These are phyloP conservation scores for Phytophthora kernoviae DNA, from an alignment of 352 stramenopile genomes.

Conservation along the genomic window DNA sequence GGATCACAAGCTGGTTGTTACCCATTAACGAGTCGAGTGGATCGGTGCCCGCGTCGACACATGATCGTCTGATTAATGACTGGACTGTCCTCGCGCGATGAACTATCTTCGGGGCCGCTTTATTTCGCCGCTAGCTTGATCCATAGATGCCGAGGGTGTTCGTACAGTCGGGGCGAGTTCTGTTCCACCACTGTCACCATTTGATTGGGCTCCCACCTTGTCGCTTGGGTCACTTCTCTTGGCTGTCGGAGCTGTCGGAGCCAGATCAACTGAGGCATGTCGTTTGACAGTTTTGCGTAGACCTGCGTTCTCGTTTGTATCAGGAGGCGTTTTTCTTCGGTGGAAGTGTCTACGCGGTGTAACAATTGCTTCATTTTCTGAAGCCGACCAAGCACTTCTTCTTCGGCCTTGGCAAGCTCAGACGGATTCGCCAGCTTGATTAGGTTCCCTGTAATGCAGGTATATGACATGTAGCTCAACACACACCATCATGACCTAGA, in stretches of 20 bases:
- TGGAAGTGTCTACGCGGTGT: slow-evolving; percentile 33
- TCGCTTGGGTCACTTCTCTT: slow-evolving; percentile 4
- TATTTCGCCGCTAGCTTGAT: slow-evolving; percentile 6
- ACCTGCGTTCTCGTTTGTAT: slow-evolving; percentile 2
- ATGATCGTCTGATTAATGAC: slow-evolving; percentile 34
- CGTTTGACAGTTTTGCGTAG: slow-evolving; percentile 9
- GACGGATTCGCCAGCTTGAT: slow-evolving; percentile 47
- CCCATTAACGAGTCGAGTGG: slow-evolving; percentile 59
- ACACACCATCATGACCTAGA: background rate
- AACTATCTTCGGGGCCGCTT: slow-evolving; percentile 18
- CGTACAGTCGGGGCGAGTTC: slow-evolving; percentile 1
- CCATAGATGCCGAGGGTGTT: slow-evolving; percentile 3
- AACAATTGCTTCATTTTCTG: slow-evolving; percentile 68
- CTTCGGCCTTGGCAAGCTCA: slow-evolving; percentile 57
- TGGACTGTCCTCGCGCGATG: slow-evolving; percentile 28
- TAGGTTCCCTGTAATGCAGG: slow-evolving; percentile 40
- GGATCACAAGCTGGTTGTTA: slow-evolving; percentile 7
- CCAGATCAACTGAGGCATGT: slow-evolving; percentile 5
- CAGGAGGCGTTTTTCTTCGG: background rate
- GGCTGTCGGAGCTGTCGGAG: slow-evolving; percentile 11
- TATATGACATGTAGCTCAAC: background rate
- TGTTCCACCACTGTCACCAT: slow-evolving; percentile 3
- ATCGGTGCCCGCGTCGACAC: slow-evolving; percentile 58
- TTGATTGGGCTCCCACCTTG: slow-evolving; percentile 7
- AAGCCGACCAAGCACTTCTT: slow-evolving; percentile 53